These are phyloP conservation scores for Pichia sp. DNA, from an alignment of 1,139 yeast genomes.

Conservation along the genomic window DNA sequence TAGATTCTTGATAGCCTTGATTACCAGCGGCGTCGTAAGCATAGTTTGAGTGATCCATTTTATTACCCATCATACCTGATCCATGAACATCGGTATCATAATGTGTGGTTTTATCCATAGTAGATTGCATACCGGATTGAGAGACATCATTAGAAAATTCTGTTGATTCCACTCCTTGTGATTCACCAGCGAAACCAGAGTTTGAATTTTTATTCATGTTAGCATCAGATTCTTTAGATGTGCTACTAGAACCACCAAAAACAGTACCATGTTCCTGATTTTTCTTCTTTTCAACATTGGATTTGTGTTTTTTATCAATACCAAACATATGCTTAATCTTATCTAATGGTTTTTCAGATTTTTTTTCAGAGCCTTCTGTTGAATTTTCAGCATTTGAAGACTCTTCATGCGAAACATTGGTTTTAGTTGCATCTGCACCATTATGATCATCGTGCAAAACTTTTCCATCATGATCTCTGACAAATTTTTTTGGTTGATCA, in stretches of 20 bases:
- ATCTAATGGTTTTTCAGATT: background rate
- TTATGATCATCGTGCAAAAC: background rate
- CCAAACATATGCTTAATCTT: conserved; percentile 8
- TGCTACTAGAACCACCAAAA: conserved; percentile 1
- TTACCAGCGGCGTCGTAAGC: no score
- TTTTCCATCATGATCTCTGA: background rate
- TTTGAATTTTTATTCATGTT: no score
- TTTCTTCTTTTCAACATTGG: background rate
- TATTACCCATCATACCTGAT: no score
- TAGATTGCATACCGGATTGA: no score
- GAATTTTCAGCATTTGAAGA: no score
- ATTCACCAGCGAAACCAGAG: background rate
- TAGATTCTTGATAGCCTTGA: no score
- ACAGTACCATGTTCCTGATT: conserved; percentile 5
- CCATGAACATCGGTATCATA: no score
- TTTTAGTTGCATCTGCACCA: background rate
- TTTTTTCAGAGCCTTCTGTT: no score
- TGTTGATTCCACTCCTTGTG: background rate
- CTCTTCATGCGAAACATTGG: background rate
- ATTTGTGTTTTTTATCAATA: conserved; percentile 1
- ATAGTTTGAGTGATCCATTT: no score
- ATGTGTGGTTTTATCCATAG: no score
- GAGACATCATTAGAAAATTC: no score
- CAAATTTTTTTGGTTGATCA: background rate
- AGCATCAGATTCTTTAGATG: background rate